A percentile compares a stretch with the other conserved stretches of the same genome.
These are phyloP conservation scores for Boletus fagicola DNA, from an alignment of 768 basidiomycete species.

Conservation along the genomic window DNA sequence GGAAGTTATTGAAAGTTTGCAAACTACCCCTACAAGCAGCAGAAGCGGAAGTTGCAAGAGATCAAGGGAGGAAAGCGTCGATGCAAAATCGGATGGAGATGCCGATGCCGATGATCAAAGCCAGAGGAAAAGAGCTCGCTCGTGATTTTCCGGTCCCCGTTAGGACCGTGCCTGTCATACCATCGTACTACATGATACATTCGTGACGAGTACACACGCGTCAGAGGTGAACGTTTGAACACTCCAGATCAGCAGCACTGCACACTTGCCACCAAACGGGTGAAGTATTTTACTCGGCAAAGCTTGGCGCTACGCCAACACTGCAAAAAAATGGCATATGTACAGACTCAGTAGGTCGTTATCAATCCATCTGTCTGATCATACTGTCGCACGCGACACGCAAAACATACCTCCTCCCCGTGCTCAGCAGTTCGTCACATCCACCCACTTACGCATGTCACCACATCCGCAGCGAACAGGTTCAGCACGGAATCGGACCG, in stretches of 20 bases:
- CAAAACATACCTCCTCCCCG: slow-evolving; percentile 49
- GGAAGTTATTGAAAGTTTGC: slow-evolving; percentile 25
- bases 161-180: not conserved
- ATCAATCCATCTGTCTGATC: slow-evolving; percentile 3
- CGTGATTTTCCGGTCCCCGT: not conserved
- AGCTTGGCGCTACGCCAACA: not conserved
- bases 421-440: slow-evolving; percentile 75
- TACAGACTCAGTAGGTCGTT: too few relatives aligned
- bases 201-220: not conserved
- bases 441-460: slow-evolving; percentile 58
- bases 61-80: slow-evolving; percentile 7
- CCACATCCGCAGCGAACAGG: slow-evolving; percentile 67
- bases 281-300: not conserved
- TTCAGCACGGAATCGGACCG: slow-evolving; percentile 79
- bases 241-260: not conserved
- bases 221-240: not conserved
- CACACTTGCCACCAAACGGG: not conserved
- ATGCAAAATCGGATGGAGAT: slow-evolving; percentile 2
- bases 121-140: slow-evolving; percentile 16
- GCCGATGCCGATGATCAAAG: not conserved
- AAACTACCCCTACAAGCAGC: slow-evolving; percentile 25
- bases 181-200: not conserved
- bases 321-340: not conserved
- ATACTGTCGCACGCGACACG: not conserved
- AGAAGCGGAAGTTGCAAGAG: slow-evolving; percentile 17